Conservation (phyloP, 2,329 filamentous ascomycete genomes). For the Aureobasidium sp. region DNA sequence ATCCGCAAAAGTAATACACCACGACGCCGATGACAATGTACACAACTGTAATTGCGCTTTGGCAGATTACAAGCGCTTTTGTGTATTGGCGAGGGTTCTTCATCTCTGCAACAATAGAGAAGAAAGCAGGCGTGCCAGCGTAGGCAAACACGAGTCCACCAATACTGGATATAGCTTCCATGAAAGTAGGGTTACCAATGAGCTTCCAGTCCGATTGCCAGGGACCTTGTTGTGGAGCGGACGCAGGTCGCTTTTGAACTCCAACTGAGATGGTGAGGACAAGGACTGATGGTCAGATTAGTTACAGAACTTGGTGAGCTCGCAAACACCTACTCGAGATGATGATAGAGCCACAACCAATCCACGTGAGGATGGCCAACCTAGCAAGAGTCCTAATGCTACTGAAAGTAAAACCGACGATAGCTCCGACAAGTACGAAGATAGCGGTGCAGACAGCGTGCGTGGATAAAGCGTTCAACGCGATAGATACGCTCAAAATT, state of each 20-base stretch:
- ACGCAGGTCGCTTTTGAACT: constrained; percentile 49
- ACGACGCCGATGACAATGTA: constrained; percentile 35
- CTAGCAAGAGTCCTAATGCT: constrained; percentile 32
- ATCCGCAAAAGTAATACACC: constrained; percentile 43
- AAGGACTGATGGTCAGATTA: background rate
- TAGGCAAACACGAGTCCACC: constrained; percentile 34
- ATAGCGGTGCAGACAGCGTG: constrained; percentile 33
- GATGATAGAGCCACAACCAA: constrained; percentile 25
- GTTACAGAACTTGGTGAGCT: background rate
- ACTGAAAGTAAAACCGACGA: constrained; percentile 32
- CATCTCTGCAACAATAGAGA: constrained; percentile 36
- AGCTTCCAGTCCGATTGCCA: constrained; percentile 43
- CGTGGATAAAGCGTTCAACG: constrained; percentile 23
- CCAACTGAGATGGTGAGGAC: constrained; percentile 38
- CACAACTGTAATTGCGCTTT: constrained; percentile 19
- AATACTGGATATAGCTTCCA: constrained; percentile 27
- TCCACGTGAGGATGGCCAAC: constrained; percentile 31
- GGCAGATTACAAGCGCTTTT: constrained; percentile 28
- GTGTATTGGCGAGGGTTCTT: constrained; percentile 29
- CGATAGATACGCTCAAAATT: constrained; percentile 24
- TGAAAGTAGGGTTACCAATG: constrained; percentile 26
- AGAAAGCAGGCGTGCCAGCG: constrained; percentile 33
- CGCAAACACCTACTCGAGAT: constrained; percentile 18
- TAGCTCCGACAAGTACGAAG: constrained; percentile 36
- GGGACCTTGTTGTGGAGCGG: constrained; percentile 50